Evolutionary conservation across 495 filamentous ascomycete species (phyloP), one percentile per base, ranked within the genome.

Genomic region (Rostrohypoxylon terebratum): DNA sequence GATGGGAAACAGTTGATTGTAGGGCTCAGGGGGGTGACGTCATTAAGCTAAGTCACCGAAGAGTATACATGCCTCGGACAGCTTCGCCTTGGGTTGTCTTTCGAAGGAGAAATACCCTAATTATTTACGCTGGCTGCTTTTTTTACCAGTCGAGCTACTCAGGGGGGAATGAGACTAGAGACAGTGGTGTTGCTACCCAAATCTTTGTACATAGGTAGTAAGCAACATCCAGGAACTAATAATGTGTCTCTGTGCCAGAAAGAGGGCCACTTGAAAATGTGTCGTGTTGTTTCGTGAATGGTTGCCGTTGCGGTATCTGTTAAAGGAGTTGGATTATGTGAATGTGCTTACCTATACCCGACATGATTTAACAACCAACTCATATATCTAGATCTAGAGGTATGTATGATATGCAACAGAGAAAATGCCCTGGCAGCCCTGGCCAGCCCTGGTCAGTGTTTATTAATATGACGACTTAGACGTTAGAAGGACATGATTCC

Each of bases 121-220:
- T 63, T 51, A 54, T 66, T 55, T 31, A 33, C 33, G 10, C 34
- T n/a, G 47, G 28, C 54, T 38, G 4, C 1, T 45, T 50, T 40
- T n/a, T 50, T 48, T 4, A 47, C 62, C 33, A 50, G 61, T 63
- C 66, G 38, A 60, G 44, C 54, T 40, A 48, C 34, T 14, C 31
- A 13, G n/a, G 65, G 54, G 65, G 45, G 62, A 33, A 21, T 40
- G 42, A 47, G 25, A 36, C 23, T 4, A 16, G 38, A 60, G 55
- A 63, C 20, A 16, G 54, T 8, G 70, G 47, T 68, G 65, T 63
- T 59, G 60, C 65, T 73, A 53, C 48, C 55, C 65, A 58, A 73
- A 68, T 13, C 57, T 16, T 42, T 68, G 70, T 73, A 73, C 65
- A 69, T 73, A 73, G 28, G 48, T 57, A 68, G 70, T 25, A 31